Base-by-base conservation (phyloP, 2,329 filamentous ascomycete genomes). In the Aquanectria penicillioides region DNA sequence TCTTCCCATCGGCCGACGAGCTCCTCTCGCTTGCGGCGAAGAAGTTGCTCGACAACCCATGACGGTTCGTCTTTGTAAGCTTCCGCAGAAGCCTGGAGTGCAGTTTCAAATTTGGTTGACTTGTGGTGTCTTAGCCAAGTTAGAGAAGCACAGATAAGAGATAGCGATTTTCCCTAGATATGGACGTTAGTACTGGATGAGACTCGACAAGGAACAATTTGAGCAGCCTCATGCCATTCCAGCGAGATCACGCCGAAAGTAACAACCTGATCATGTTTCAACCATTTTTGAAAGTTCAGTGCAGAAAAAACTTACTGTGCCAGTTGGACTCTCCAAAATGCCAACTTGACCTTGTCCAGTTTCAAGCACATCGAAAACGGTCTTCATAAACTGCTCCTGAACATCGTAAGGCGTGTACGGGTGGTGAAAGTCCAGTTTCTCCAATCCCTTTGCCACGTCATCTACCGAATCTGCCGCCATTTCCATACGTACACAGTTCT, bases 321-420 rank as follows among this genome's bases (percentile, higher is more conserved):
- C 94, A 36, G 94, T 97, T n/a, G 94, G 94, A 40, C 92, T 97
- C 73, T 97, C 94, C 40, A 97, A 89, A 37, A 97, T 93, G 25
- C 92, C 94, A 41, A 97, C 83, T 70, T 94, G 92, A 8, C 91
- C 89, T 36, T 90, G 75, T 5, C 85, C 85, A 20, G 70, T 71
- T 66, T 96, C 88, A 22, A 97, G 85, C 59, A 93, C 92, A 46
- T 86, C 78, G 72, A 97, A 97, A 5, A 95, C 83, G 1, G 90
- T 85, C 65, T 83, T 87, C 94, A 97, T 97, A 71, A 97, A 96
- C 66, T 94, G 81, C 38, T 89, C 82, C 71, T 97, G 94, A 37
- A 97, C 95, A 49, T 91, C 85, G 74, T 97, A 97, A 1, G 94
- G 94, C 25, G 87, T 86, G 73, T 89, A 97, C 0, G 94, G 94